Conservation (phyloP, 768 basidiomycete species). For the Chiua virens region DNA sequence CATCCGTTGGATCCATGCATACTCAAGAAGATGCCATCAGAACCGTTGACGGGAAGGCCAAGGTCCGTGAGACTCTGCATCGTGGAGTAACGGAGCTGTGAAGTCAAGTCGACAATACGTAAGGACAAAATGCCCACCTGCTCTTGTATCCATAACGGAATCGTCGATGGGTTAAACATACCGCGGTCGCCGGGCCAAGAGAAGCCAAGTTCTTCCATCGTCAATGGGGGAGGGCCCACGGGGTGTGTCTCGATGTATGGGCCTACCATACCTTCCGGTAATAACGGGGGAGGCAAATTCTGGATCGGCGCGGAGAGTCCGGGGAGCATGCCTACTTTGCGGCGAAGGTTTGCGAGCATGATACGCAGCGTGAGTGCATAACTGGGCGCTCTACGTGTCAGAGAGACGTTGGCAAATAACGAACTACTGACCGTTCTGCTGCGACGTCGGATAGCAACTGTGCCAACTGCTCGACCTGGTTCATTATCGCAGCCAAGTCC, state of each 20-base stretch:
- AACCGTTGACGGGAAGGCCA: slow-evolving; percentile 88
- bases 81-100: neutral
- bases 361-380: slow-evolving; percentile 90
- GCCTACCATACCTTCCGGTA: slow-evolving; percentile 58
- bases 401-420: neutral
- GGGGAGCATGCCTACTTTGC: slow-evolving; percentile 73
- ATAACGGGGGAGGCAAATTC: slow-evolving; percentile 50
- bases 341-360: slow-evolving; percentile 89
- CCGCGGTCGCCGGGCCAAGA: slow-evolving; percentile 64
- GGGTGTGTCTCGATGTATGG: slow-evolving; percentile 55
- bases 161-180: slow-evolving; percentile 73
- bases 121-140: slow-evolving; percentile 51
- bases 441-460: slow-evolving; percentile 90
- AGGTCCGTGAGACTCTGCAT: slow-evolving; percentile 82
- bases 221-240: slow-evolving; percentile 59
- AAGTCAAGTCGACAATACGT: neutral
- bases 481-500: slow-evolving; percentile 71
- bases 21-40: slow-evolving; percentile 86
- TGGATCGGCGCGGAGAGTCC: slow-evolving; percentile 49
- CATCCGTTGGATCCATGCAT: slow-evolving; percentile 71
- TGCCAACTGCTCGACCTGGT: slow-evolving; percentile 87
- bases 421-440: slow-evolving; percentile 68
- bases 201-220: slow-evolving; percentile 84
- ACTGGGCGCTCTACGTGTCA: slow-evolving; percentile 36
- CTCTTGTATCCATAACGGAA: slow-evolving; percentile 93